Base-by-base conservation (phyloP, 2,329 filamentous ascomycete species). In the Colletotrichum camelliae region DNA sequence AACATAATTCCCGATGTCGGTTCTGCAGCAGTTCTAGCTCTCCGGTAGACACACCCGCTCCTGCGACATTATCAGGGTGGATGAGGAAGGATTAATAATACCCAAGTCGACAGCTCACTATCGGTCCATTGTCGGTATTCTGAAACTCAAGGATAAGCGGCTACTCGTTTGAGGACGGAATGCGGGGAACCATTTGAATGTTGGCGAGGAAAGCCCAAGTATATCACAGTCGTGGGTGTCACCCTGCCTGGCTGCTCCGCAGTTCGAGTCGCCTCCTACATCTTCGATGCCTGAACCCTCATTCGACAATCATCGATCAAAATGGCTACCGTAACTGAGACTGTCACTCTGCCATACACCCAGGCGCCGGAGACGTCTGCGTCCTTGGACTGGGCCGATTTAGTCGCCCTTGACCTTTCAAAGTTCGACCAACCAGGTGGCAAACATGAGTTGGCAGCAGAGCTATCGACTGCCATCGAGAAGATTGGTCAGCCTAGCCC, bases 31-130 rank as follows among this genome's bases (percentile, higher is more conserved):
- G 18, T 43, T 43, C 39, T 9, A 43, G 39, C 39, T 10, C 39
- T 43, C 1, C 5, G 9, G 39, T n/a, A 43, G 18, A n/a, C 4
- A 43, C 39, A 43, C 39, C 16, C 1, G 1, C 1, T 43, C 39
- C 2, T 43, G 39, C 18, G 8, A 43, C 4, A n/a, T 0, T 0
- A 43, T 9, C 39, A n/a, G 39, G 39, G 5, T 43, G 39, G 18
- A 4, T 5, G 24, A 27, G 1, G 5, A 2, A 0, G 16, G 39
- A 43, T 43, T 43, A 43, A 10, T 43, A 43, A 43, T 43, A 0
- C 39, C 39, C 10, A 1, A 18, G 0, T 10, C 1, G 18, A 43
- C 39, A 43, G 39, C 18, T 0, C n/a, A 1, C 0, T 43, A 0
- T 43, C 39, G 39, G 39, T 9, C n/a, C 18, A 43, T 43, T 1